Percentiles rank a stretch among this genome's conserved stretches.
These are phyloP conservation scores for Auxenochlorella protothecoides DNA, from an alignment of 139 green algal species.

Conservation along the genomic window DNA sequence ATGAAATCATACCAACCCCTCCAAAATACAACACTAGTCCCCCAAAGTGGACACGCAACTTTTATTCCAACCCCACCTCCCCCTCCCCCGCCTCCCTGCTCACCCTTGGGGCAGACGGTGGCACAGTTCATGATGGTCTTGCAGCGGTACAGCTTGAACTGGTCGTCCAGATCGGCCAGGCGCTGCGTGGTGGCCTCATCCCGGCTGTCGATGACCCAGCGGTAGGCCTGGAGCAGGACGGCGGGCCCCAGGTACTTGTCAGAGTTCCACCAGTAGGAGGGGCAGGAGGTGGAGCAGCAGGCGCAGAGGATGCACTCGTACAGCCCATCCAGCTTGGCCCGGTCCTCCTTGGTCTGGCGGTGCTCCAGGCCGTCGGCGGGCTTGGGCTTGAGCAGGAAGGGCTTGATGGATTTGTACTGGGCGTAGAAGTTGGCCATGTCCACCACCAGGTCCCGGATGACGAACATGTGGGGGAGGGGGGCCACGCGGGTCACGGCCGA, in stretches of 20 bases:
- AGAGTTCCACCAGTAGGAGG: constrained; percentile 95
- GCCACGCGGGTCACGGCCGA: constrained; percentile 63
- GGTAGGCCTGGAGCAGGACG: constrained; percentile 88
- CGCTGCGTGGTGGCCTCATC: constrained; percentile 88
- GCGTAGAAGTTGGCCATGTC: constrained; percentile 99
- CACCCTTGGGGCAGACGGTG: constrained; percentile 66
- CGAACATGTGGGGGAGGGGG: constrained; percentile 96
- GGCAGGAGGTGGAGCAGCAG: constrained; percentile 94
- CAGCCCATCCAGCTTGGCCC: constrained; percentile 91
- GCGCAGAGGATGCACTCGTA: constrained; percentile 99
- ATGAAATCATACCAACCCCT: too few species aligned
- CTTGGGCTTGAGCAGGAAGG: constrained; percentile 81
- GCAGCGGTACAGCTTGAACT: constrained; percentile 96
- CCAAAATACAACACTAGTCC: too few species aligned
- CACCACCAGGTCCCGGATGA: constrained; percentile 95
- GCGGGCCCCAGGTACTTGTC: constrained; percentile 99
- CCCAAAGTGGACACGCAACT: too few species aligned
- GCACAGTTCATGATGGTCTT: constrained; percentile 98
- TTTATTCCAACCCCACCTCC: too few species aligned
- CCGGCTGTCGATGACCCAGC: constrained; percentile 85
- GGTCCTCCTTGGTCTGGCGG: constrained; percentile 80
- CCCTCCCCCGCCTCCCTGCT: too few species aligned
- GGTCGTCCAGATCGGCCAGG: constrained; percentile 80
- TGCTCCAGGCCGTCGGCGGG: constrained; percentile 60
- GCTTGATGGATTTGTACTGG: constrained; percentile 96